Evolutionary conservation across 2,329 filamentous ascomycete genomes (phyloP).

Genomic region (Leptosphaerulina australis): DNA sequence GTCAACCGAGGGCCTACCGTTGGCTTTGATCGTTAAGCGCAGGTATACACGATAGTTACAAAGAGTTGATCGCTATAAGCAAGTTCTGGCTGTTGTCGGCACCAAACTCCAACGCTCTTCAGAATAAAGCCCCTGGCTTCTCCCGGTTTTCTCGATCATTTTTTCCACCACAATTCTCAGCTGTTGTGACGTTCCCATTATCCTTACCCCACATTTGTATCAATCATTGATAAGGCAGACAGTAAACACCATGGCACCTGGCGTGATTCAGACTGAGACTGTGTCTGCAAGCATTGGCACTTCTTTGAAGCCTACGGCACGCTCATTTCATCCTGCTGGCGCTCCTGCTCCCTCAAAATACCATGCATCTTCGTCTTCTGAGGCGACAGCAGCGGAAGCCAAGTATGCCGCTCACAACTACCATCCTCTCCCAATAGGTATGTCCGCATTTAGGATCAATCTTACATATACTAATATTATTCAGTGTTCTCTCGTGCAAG

Average conservation of each 20-base stretch:
- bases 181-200: constrained; percentile 15
- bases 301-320: constrained; percentile 46
- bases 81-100: constrained; percentile 36
- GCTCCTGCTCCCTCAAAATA: constrained; percentile 55
- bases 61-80: constrained; percentile 27
- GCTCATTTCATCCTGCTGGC: constrained; percentile 46
- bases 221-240: constrained; percentile 21
- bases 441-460: not conserved
- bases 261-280: constrained; percentile 39
- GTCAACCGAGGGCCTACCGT: constrained; percentile 27
- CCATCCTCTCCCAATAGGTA: constrained; percentile 86
- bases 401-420: constrained; percentile 97
- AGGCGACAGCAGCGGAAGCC: constrained; percentile 81
- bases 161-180: constrained; percentile 9
- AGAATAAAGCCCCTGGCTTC: constrained; percentile 31
- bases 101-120: constrained; percentile 19
- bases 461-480: constrained; percentile 15
- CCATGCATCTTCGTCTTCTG: constrained; percentile 78
- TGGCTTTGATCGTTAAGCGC: constrained; percentile 21
- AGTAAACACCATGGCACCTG: constrained; percentile 42
- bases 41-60: constrained; percentile 27
- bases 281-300: constrained; percentile 36
- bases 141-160: constrained; percentile 12
- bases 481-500: constrained; percentile 74
- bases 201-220: constrained; percentile 27